Evolutionary conservation across 1,284 basidiomycete species (phyloP).

Genomic region (Schizophyllum amplum): DNA sequence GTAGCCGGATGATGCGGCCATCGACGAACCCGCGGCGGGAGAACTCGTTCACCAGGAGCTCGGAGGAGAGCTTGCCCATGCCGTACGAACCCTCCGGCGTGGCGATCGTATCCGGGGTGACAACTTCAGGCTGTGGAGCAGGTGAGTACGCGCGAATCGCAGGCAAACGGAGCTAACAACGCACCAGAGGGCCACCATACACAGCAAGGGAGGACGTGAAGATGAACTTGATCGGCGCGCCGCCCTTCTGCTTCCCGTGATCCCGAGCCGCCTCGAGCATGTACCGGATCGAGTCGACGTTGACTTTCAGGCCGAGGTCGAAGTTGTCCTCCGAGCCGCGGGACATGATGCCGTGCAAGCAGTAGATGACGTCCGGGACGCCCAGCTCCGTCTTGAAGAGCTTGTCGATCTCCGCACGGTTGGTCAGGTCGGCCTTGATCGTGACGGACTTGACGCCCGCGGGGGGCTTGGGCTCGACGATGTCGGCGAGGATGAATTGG

Average conservation of each 20-base stretch:
- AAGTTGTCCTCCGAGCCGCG: constrained; percentile 60
- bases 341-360: constrained; percentile 64
- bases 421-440: constrained; percentile 44
- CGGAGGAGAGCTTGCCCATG: constrained; percentile 48
- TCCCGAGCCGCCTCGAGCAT: constrained; percentile 40
- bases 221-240: constrained; percentile 40
- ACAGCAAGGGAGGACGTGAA: constrained; percentile 58
- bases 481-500: constrained; percentile 48
- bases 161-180: constrained; percentile 1
- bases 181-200: constrained; percentile 51
- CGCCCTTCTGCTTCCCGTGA: constrained; percentile 24
- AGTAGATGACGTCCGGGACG: constrained; percentile 42
- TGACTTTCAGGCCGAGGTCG: constrained; percentile 52
- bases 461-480: constrained; percentile 39
- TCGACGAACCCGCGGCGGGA: constrained; percentile 55
- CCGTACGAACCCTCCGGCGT: constrained; percentile 54
- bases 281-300: constrained; percentile 50
- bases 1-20: constrained; percentile 53
- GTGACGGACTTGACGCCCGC: constrained; percentile 27
- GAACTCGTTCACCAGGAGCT: constrained; percentile 58
- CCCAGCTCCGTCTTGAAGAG: constrained; percentile 34
- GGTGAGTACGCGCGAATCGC: neutral
- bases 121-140: constrained; percentile 31
- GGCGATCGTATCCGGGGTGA: constrained; percentile 43
- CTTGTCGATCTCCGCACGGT: constrained; percentile 28